Conservation (phyloP, 2,329 filamentous ascomycete species). For the Diaporthe citri region DNA sequence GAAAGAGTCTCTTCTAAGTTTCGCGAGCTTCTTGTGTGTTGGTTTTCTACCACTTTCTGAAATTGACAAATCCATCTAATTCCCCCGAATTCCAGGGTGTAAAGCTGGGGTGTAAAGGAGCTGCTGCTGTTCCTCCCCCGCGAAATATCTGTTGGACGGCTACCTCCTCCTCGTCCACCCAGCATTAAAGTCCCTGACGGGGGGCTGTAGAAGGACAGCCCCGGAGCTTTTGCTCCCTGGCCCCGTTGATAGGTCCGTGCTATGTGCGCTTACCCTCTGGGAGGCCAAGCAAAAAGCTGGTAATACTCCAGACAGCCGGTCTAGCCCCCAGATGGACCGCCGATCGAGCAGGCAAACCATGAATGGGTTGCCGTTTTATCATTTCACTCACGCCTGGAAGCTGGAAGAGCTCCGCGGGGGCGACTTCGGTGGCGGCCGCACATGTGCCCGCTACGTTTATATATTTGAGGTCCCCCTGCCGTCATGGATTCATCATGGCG, state of each 20-base stretch:
- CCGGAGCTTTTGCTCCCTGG: conserved; percentile 54
- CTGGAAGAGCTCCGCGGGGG: not conserved
- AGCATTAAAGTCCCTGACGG: conserved; percentile 26
- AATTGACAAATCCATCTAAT: conserved; percentile 19
- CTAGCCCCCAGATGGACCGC: conserved; percentile 20
- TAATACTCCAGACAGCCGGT: conserved; percentile 17
- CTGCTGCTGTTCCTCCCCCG: not conserved
- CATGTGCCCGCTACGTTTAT: not conserved
- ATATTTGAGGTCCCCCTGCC: not conserved
- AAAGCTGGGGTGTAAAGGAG: not conserved
- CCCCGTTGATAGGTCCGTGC: conserved; percentile 48
- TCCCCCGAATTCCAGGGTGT: too few species aligned
- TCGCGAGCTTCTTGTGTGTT: conserved; percentile 4
- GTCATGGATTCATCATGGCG: conserved; percentile 5
- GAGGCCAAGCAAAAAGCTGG: conserved; percentile 30
- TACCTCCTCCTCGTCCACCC: conserved; percentile 44
- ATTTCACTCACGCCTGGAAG: not conserved
- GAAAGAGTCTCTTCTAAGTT: not conserved
- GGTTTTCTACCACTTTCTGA: conserved; percentile 18
- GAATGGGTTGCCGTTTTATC: conserved; percentile 15
- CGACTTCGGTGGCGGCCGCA: not conserved
- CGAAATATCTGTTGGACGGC: conserved; percentile 42
- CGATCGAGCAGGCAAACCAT: conserved; percentile 32
- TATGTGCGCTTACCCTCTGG: conserved; percentile 40
- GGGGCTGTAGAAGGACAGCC: conserved; percentile 41